A percentile compares a stretch with the other conserved stretches of the same genome.
phyloP scores from a whole-genome alignment of 2,329 filamentous ascomycete genomes.

The Paecilomyces sp. region DNA sequence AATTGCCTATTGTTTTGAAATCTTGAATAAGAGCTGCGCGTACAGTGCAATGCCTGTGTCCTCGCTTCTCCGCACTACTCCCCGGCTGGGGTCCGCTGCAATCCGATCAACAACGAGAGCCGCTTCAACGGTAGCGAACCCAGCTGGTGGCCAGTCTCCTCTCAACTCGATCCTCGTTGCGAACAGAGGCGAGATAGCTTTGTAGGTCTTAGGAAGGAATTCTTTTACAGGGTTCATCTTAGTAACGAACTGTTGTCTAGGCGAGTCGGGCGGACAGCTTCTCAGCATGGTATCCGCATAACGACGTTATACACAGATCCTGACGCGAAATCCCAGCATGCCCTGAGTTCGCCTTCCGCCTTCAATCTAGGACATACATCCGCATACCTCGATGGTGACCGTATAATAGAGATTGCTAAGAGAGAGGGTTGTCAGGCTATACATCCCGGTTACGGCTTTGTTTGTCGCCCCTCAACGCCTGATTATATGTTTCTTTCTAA shows the following conservation, averaged over 20 bases:
- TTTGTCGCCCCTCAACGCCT: slow-evolving; percentile 24
- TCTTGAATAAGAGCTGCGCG: neutral
- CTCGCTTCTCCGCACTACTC: slow-evolving; percentile 32
- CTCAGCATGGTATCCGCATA: slow-evolving; percentile 80
- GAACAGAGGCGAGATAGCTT: slow-evolving; percentile 92
- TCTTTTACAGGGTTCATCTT: slow-evolving; percentile 2
- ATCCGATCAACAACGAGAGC: slow-evolving; percentile 20
- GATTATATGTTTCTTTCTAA: slow-evolving; percentile 1
- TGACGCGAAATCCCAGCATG: slow-evolving; percentile 81
- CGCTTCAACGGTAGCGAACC: slow-evolving; percentile 20
- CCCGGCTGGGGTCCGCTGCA: slow-evolving; percentile 24
- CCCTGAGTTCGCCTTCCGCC: slow-evolving; percentile 72
- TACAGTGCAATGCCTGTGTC: slow-evolving; percentile 26
- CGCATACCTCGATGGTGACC: slow-evolving; percentile 87
- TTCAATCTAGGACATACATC: slow-evolving; percentile 76
- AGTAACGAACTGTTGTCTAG: slow-evolving; percentile 21
- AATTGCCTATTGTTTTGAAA: neutral
- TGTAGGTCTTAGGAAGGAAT: slow-evolving; percentile 38
- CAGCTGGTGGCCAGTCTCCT: slow-evolving; percentile 24
- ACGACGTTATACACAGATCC: slow-evolving; percentile 94
- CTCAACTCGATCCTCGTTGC: slow-evolving; percentile 82
- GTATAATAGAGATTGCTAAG: slow-evolving; percentile 84
- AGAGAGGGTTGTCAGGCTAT: slow-evolving; percentile 81
- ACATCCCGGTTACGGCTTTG: slow-evolving; percentile 90
- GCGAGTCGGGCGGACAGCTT: slow-evolving; percentile 81